Conservation (phyloP, 2,329 filamentous ascomycete species). For the Monilinia fructigena region DNA sequence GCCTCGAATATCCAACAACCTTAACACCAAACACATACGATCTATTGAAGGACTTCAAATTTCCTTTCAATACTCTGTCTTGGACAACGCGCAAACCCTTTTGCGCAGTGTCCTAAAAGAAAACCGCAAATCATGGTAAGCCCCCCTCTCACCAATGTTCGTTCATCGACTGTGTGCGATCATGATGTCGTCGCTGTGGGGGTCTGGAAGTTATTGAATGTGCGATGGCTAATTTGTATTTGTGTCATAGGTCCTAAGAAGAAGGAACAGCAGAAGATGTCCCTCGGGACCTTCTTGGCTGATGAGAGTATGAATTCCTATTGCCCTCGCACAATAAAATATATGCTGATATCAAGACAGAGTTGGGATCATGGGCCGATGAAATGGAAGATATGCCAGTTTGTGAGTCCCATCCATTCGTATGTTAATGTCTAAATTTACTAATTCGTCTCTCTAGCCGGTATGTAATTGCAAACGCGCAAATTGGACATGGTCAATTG, state of each 20-base stretch:
- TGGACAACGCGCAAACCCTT: conserved; percentile 38
- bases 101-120: conserved; percentile 46
- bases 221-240: conserved; percentile 46
- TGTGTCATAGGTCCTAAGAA: conserved; percentile 73
- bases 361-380: conserved; percentile 93
- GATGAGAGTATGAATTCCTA: conserved; percentile 71
- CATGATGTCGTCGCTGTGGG: conserved; percentile 3
- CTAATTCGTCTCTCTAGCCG: conserved; percentile 38
- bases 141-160: conserved; percentile 29
- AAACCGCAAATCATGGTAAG: conserved; percentile 64
- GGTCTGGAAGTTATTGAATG: not conserved
- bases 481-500: conserved; percentile 17
- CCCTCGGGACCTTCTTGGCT: conserved; percentile 90
- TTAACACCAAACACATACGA: conserved; percentile 10
- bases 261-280: conserved; percentile 92
- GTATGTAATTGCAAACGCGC: conserved; percentile 33
- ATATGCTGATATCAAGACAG: conserved; percentile 46
- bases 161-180: conserved; percentile 21
- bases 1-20: conserved; percentile 10
- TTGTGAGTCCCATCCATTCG: conserved; percentile 36
- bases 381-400: conserved; percentile 79
- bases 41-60: conserved; percentile 29
- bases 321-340: conserved; percentile 43
- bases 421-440: conserved; percentile 17
- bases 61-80: conserved; percentile 32